Evolutionary conservation across 1,139 yeast species (phyloP).

Genomic region (Diutina mesorugosa): DNA sequence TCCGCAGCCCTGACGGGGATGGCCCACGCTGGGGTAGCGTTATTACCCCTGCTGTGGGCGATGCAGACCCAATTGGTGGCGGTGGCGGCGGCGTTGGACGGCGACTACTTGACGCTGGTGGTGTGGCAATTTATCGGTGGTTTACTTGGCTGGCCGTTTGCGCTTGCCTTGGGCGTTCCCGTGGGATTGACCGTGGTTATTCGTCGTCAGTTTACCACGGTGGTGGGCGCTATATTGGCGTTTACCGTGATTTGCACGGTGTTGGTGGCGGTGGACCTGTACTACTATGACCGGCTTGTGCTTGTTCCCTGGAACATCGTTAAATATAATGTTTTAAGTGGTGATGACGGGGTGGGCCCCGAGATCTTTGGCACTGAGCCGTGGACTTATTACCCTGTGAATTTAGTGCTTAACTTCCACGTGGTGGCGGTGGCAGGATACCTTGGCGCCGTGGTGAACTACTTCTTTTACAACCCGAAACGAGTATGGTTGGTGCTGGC

Average conservation of each 20-base stretch:
- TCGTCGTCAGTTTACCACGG: conserved; percentile 6
- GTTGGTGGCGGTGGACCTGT: conserved; percentile 43
- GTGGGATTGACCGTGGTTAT: conserved; percentile 16
- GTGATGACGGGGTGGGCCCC: conserved; percentile 70
- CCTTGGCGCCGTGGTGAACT: conserved; percentile 20
- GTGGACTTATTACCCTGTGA: conserved; percentile 56
- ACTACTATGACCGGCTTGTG: conserved; percentile 42
- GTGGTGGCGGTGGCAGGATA: conserved; percentile 35
- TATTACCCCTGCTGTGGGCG: conserved; percentile 79
- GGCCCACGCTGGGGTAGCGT: conserved; percentile 76
- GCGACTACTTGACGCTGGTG: conserved; percentile 5
- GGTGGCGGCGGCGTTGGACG: conserved; percentile 17
- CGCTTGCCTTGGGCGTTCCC: conserved; percentile 53
- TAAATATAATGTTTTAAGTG: conserved; percentile 61
- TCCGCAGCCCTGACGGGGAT: conserved; percentile 45
- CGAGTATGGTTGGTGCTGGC: conserved; percentile 3
- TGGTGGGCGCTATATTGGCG: conserved; percentile 4
- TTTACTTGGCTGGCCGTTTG: conserved; percentile 86
- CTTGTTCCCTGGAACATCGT: conserved; percentile 77
- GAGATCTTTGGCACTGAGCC: conserved; percentile 87
- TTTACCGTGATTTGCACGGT: conserved; percentile 13
- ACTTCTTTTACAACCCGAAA: conserved; percentile 6
- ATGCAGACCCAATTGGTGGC: conserved; percentile 57
- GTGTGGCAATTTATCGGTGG: conserved; percentile 51
- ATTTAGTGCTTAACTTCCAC: conserved; percentile 66